Conservation (phyloP, 2,329 filamentous ascomycete genomes). For the Fusarium fujikuroi region DNA sequence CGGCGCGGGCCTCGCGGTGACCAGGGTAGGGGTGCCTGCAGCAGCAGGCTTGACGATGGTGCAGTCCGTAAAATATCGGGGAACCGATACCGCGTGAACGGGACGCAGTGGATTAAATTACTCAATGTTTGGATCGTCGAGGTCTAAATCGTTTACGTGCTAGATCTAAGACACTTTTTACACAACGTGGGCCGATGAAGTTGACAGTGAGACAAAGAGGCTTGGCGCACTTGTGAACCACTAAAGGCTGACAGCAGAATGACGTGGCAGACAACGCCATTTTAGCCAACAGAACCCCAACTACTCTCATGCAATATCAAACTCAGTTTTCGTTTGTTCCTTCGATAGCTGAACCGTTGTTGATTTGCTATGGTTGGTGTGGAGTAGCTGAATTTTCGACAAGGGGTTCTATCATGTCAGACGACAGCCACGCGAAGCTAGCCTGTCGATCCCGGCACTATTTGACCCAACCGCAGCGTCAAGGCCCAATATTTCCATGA, state of each 20-base stretch:
- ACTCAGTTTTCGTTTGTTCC: not conserved
- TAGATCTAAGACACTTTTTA: not conserved
- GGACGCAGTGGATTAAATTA: not conserved
- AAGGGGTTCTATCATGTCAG: not conserved
- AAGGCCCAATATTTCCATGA: not conserved
- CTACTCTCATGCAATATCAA: not conserved
- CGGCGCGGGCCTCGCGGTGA: not conserved
- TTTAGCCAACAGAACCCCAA: not conserved
- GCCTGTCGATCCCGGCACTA: conserved; percentile 4
- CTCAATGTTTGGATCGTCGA: not conserved
- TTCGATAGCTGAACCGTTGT: not conserved
- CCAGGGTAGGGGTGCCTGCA: not conserved
- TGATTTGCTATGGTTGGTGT: not conserved
- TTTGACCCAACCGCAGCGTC: not conserved
- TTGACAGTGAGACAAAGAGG: not conserved
- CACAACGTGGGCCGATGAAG: not conserved
- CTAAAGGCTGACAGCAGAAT: not conserved
- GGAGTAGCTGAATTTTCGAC: conserved; percentile 4
- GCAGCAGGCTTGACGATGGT: not conserved
- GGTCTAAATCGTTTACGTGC: not conserved
- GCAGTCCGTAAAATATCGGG: not conserved
- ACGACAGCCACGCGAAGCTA: not conserved
- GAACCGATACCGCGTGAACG: not conserved
- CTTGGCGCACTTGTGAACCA: not conserved
- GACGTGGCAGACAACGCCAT: not conserved